Evolutionary conservation across 345 rosid species (phyloP), one percentile per base, ranked within the genome.

Genomic region (Eucalyptus sp.): DNA sequence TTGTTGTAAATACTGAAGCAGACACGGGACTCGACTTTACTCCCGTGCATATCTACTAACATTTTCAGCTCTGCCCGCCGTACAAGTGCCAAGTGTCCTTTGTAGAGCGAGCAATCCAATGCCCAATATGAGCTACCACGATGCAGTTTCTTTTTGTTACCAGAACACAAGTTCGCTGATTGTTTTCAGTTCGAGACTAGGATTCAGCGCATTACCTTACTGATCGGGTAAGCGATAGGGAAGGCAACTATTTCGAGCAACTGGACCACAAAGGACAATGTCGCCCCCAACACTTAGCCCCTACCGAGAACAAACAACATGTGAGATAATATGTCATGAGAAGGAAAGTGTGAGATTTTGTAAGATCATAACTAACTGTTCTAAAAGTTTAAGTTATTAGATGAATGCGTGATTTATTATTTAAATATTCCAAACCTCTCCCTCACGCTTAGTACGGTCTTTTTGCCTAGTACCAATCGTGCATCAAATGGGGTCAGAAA

Each of bases 191-290:
- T 7, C 31, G 43, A 14, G 86, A 37, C 31, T 54, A 87, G 33
- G 41, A 76, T 48, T 46, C 22, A 27, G 76, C 64, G 16, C 6
- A 62, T 86, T 49, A 98, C 99, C 99, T 97, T 98, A 95, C 99
- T 97, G 89, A 98, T 98, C 1, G 99, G 99, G 89, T 93, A 97
- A 24, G 98, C 96, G 91, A 98, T 91, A 7, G 99, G 97, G 85
- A 91, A 95, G 93, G 96, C 94, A 87, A 95, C 48, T 92, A 94
- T 93, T 90, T 97, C 96, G 91, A 98, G 96, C 89, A 96, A 86
- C 31, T 90, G 96, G 58, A 97, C 99, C 88, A 94, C 87, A 20
- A 96, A 96, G 81, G 98, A 92, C 93, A 96, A 94, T 13, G 95
- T 90, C 56, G 99, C 97, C 17, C 17, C 98, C 97, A 87, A 98